Evolutionary conservation across 2,329 filamentous ascomycete species (phyloP).

Genomic region (Fonsecaea multimorphosa): DNA sequence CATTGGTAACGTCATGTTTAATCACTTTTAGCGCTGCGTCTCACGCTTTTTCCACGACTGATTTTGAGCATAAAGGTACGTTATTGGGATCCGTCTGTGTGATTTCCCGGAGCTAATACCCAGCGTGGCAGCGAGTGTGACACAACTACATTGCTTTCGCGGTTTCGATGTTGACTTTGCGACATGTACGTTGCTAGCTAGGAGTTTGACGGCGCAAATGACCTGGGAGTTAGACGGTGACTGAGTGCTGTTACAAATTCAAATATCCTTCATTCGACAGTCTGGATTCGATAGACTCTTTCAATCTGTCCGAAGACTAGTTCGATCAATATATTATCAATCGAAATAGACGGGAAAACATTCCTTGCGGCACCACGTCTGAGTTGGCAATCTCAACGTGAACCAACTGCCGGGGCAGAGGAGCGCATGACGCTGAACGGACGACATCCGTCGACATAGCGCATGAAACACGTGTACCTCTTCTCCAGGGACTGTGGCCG

Average conservation of each 20-base stretch:
- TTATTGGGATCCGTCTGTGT: neutral
- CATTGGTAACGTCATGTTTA: conserved; percentile 11
- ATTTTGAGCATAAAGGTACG: neutral
- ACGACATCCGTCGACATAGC: neutral
- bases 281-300: neutral
- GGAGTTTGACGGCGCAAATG: conserved; percentile 1
- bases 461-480: neutral
- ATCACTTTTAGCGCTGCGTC: conserved; percentile 13
- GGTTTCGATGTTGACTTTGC: neutral
- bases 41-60: neutral
- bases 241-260: neutral
- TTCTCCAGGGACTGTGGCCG: neutral
- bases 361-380: neutral
- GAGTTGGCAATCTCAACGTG: neutral
- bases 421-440: neutral
- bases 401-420: neutral
- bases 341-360: neutral
- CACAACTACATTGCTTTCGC: neutral
- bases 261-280: neutral
- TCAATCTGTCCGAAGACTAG: neutral
- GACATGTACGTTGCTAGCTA: neutral
- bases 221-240: neutral
- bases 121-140: neutral
- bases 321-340: neutral
- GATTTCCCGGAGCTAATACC: neutral